A percentile compares a stretch with the other conserved stretches of the same genome.
phyloP scores from a whole-genome alignment of 163 green algal genomes.

The Chlorella variabilis region DNA sequence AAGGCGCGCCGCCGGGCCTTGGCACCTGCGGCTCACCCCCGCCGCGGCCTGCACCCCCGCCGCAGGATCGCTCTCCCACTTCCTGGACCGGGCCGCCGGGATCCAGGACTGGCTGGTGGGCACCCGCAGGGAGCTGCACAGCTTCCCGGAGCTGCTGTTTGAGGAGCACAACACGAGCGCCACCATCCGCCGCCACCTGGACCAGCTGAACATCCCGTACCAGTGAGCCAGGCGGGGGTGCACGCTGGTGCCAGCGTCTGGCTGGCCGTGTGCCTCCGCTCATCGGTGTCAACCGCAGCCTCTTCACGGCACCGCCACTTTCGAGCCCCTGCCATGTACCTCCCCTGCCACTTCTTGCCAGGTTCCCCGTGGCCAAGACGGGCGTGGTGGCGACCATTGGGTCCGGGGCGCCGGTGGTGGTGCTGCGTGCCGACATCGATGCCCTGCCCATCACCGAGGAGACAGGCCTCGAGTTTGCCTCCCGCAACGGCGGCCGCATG shows the following conservation, averaged over 20 bases:
- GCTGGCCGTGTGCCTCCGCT: too few species aligned
- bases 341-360: too few species aligned
- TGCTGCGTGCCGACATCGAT: constrained; percentile 92
- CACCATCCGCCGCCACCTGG: constrained; percentile 41
- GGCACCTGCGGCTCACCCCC: too few species aligned
- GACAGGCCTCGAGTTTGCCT: constrained; percentile 45
- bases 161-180: constrained; percentile 53
- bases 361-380: constrained; percentile 55
- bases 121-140: constrained; percentile 48
- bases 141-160: constrained; percentile 55
- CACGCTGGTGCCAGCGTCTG: too few species aligned
- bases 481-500: constrained; percentile 69
- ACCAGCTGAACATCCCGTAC: constrained; percentile 54
- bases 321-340: too few species aligned
- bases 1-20: too few species aligned
- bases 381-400: constrained; percentile 82
- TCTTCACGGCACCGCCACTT: too few species aligned
- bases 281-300: too few species aligned
- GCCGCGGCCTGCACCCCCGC: too few species aligned
- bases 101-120: constrained; percentile 51
- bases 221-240: constrained; percentile 14
- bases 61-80: background rate
- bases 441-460: constrained; percentile 86
- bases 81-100: constrained; percentile 21
- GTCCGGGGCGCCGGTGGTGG: constrained; percentile 70